Evolutionary conservation across 768 basidiomycete genomes (phyloP).

Genomic region (Trametes sanguinea): DNA sequence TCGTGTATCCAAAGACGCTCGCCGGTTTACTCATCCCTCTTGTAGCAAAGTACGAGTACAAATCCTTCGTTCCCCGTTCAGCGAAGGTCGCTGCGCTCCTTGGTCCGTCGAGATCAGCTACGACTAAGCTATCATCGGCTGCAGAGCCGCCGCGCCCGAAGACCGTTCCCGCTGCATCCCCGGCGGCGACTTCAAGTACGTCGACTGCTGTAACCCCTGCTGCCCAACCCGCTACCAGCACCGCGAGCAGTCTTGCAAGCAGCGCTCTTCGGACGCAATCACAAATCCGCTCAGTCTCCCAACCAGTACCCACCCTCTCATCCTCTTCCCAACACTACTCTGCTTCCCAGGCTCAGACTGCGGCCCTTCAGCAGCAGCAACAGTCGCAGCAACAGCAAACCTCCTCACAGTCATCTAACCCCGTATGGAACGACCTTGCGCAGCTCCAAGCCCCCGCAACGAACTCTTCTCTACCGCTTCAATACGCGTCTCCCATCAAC

Average conservation of each 20-base stretch:
- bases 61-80: slow-evolving; percentile 53
- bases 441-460: slow-evolving; percentile 24
- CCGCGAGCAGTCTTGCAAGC: slow-evolving; percentile 2
- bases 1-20: slow-evolving; percentile 16
- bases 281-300: slow-evolving; percentile 37
- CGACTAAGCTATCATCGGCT: slow-evolving; percentile 17
- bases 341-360: background rate
- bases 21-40: background rate
- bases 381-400: background rate
- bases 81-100: slow-evolving; percentile 34
- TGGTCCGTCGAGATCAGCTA: slow-evolving; percentile 34
- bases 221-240: background rate
- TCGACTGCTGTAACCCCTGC: slow-evolving; percentile 3
- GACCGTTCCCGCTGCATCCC: slow-evolving; percentile 23
- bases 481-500: slow-evolving; percentile 22
- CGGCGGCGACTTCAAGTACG: slow-evolving; percentile 11
- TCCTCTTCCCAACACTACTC: background rate
- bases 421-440: slow-evolving; percentile 31
- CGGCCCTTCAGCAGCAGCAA: background rate
- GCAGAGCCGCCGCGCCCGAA: slow-evolving; percentile 25
- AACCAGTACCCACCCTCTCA: slow-evolving; percentile 31
- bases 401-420: slow-evolving; percentile 11
- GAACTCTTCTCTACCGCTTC: slow-evolving; percentile 30
- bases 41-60: slow-evolving; percentile 81
- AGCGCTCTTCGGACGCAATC: slow-evolving; percentile 3